Percentiles rank a stretch among this genome's conserved stretches.
Evolutionary conservation across 306 rosid species (phyloP).

Genomic region (Pueraria montana): DNA sequence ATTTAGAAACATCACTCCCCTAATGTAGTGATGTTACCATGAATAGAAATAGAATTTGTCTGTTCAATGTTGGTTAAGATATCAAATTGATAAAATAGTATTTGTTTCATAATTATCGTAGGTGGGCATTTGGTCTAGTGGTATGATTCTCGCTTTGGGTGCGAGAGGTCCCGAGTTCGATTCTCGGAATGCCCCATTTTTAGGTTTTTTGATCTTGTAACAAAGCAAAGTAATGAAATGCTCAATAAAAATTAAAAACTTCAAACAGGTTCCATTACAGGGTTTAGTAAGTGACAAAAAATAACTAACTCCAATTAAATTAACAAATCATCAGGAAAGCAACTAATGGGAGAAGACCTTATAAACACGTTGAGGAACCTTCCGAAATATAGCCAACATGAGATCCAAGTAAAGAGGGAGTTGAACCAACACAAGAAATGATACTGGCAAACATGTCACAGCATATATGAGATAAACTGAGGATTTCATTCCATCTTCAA

Average conservation of each 20-base stretch:
- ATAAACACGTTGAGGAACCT: conserved; percentile 38
- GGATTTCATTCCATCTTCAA: background rate
- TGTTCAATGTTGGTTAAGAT: no score
- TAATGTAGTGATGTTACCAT: no score
- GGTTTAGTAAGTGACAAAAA: background rate
- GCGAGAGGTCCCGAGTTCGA: conserved; percentile 56
- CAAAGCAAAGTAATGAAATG: background rate
- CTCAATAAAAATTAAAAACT: background rate
- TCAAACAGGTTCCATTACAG: background rate
- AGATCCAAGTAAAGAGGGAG: conserved; percentile 42
- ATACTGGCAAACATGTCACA: conserved; percentile 37
- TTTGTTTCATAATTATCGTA: background rate
- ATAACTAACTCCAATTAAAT: background rate
- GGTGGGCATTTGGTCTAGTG: conserved; percentile 54
- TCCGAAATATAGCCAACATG: conserved; percentile 21
- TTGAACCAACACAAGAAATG: conserved; percentile 37
- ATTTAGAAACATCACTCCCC: no score
- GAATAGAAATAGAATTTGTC: no score
- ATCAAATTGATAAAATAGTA: no score
- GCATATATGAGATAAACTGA: conserved; percentile 33
- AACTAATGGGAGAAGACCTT: conserved; percentile 14
- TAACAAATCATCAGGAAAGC: no score
- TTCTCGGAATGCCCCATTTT: conserved; percentile 50
- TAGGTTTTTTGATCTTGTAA: background rate
- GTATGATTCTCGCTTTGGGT: conserved; percentile 56